Evolutionary conservation across 805 yeast genomes (phyloP), one percentile per base, ranked within the genome.

Genomic region (Starmerella vaccinii): DNA sequence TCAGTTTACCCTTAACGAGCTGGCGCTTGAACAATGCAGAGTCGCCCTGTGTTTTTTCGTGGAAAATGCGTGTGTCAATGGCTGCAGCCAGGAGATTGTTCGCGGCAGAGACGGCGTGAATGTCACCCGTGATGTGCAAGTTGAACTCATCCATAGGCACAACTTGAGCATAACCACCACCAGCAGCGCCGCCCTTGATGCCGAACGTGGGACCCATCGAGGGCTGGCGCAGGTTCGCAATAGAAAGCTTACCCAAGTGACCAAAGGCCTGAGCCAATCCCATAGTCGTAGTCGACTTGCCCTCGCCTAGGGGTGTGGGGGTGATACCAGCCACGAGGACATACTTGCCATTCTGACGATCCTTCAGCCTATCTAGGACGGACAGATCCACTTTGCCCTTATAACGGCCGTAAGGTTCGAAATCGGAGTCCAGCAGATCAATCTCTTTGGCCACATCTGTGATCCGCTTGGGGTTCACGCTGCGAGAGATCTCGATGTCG

Each of bases 191-290:
- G 65, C 98, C 98, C 72, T 90, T 90, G 62, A 90, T 89, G 68
- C 98, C 98, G 63, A 90, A 90, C 16, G 97, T 90, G 49, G 98
- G 98, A 39, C 97, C 98, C 96, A 90, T 88, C 12, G 95, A 84
- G 23, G 98, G 97, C 68, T 90, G 98, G 67, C 98, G 82, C 50
- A 90, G 95, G 63, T 86, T 89, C 50, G 97, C 98, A 66, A 90
- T 78, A 35, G 95, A 81, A 52, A 81, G 81, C 67, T 77, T 80
- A 47, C 81, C 77, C 59, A 89, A 73, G 63, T 87, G 94, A 52
- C 95, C 95, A 49, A 90, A 72, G 5, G 98, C 95, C 69, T 92
- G 97, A 19, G 92, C 92, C 56, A 90, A 75, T 39, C 97, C 97
- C 66, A 90, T 82, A 39, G 97, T 89, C 41, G 97, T 89, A 49